Evolutionary conservation across 306 rosid species (phyloP).

Genomic region (Citrullus colocynthis): DNA sequence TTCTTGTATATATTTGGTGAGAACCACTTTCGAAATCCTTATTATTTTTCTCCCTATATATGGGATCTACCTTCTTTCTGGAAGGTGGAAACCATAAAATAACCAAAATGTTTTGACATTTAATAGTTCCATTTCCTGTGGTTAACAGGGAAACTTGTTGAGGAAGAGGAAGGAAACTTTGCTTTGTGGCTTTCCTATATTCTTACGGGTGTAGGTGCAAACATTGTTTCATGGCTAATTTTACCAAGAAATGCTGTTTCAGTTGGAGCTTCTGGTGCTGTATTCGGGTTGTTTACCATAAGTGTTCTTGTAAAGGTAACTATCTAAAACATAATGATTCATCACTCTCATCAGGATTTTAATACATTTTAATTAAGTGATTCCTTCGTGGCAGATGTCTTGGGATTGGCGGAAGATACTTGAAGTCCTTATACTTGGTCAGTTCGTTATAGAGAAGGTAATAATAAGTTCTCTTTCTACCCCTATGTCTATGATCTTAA

Average conservation of each 20-base stretch:
- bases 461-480: neutral
- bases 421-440: conserved; percentile 93
- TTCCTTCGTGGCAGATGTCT: conserved; percentile 43
- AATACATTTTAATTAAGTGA: neutral
- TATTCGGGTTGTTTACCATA: conserved; percentile 78
- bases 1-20: conserved; percentile 92
- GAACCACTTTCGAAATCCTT: conserved; percentile 16
- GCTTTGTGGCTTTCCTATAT: conserved; percentile 87
- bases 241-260: conserved; percentile 85
- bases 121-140: neutral
- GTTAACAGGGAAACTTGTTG: conserved; percentile 78
- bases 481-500: neutral
- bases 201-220: conserved; percentile 87
- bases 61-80: neutral
- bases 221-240: conserved; percentile 86
- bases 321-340: neutral
- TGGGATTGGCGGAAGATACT: conserved; percentile 99
- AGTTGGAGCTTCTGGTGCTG: conserved; percentile 98
- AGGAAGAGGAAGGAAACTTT: conserved; percentile 95
- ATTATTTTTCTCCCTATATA: neutral
- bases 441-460: conserved; percentile 87
- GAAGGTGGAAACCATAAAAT: neutral
- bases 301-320: conserved; percentile 86
- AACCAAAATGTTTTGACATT: neutral
- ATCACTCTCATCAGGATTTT: neutral